phyloP scores from a whole-genome alignment of 78 protist species.

The Capsaspora owczarzaki region DNA sequence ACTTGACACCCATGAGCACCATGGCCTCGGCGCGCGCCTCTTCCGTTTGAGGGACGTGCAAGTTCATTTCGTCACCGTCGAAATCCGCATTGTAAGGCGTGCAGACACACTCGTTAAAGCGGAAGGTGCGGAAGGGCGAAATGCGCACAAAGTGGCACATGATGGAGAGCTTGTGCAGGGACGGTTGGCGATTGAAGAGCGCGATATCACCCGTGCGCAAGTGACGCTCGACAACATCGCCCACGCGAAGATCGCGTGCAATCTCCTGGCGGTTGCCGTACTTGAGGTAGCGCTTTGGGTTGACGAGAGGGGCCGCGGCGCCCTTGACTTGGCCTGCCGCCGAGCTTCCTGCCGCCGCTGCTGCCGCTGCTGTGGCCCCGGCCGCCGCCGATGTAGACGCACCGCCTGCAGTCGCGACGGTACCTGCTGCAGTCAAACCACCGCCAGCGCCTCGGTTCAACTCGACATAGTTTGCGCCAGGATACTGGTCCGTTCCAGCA shows the following conservation, averaged over 20 bases:
- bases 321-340: background rate
- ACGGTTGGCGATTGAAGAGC: constrained; percentile 98
- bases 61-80: constrained; percentile 99
- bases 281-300: background rate
- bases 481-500: constrained; percentile 87
- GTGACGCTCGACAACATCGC: constrained; percentile 87
- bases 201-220: constrained; percentile 78
- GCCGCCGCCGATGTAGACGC: too few relatives aligned
- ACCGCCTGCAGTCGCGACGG: background rate
- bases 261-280: background rate
- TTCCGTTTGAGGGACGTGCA: constrained; percentile 82
- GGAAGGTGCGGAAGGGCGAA: constrained; percentile 65
- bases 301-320: too few relatives aligned
- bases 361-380: too few relatives aligned
- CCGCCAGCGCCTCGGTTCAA: too few relatives aligned
- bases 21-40: constrained; percentile 77
- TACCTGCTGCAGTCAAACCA: too few relatives aligned
- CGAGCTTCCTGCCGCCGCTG: constrained; percentile 46
- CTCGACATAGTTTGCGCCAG: constrained; percentile 67
- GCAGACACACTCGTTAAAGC: constrained; percentile 97
- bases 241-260: background rate
- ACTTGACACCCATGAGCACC: constrained; percentile 43
- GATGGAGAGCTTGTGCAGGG: constrained; percentile 93
- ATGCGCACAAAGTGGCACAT: constrained; percentile 81
- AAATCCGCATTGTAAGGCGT: constrained; percentile 96